Conservation (phyloP, 768 basidiomycete species). For the Gloeopeniophorella convolvens region DNA sequence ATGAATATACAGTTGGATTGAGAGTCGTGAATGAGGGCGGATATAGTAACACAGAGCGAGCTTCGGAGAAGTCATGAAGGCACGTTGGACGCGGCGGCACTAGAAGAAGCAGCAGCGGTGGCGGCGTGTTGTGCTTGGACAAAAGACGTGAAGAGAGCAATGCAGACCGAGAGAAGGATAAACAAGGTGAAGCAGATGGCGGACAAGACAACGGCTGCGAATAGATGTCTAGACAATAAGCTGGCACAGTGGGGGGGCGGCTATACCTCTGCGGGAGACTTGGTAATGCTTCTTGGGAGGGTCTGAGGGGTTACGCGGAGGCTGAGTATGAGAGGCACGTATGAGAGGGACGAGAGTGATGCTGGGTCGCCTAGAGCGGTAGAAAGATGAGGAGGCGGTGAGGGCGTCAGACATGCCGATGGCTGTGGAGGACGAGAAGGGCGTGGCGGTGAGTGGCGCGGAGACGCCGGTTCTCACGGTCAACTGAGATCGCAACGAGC, state of each 20-base stretch:
- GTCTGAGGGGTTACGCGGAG: too few relatives aligned
- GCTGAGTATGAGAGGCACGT: too few relatives aligned
- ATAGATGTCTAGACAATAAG: not conserved
- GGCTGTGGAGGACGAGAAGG: not conserved
- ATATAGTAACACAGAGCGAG: not conserved
- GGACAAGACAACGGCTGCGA: slow-evolving; percentile 12
- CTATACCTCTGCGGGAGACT: slow-evolving; percentile 8
- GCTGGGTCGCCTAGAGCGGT: too few relatives aligned
- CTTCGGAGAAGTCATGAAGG: not conserved
- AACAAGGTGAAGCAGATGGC: slow-evolving; percentile 3
- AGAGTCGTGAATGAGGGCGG: not conserved
- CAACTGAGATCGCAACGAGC: too few relatives aligned
- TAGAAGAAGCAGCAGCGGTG: slow-evolving; percentile 12
- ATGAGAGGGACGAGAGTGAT: too few relatives aligned
- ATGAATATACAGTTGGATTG: not conserved
- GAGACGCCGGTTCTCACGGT: too few relatives aligned
- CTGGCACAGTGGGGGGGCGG: not conserved
- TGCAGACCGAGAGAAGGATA: slow-evolving; percentile 7
- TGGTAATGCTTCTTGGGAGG: slow-evolving; percentile 1
- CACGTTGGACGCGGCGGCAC: slow-evolving; percentile 1
- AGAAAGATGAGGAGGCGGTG: too few relatives aligned
- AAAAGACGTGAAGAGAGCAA: slow-evolving; percentile 20
- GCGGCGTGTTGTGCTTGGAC: slow-evolving; percentile 12
- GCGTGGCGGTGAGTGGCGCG: not conserved
- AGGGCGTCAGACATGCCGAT: slow-evolving; percentile 5